Evolutionary conservation across 495 filamentous ascomycete species (phyloP).

Genomic region (Patellaria atrata): DNA sequence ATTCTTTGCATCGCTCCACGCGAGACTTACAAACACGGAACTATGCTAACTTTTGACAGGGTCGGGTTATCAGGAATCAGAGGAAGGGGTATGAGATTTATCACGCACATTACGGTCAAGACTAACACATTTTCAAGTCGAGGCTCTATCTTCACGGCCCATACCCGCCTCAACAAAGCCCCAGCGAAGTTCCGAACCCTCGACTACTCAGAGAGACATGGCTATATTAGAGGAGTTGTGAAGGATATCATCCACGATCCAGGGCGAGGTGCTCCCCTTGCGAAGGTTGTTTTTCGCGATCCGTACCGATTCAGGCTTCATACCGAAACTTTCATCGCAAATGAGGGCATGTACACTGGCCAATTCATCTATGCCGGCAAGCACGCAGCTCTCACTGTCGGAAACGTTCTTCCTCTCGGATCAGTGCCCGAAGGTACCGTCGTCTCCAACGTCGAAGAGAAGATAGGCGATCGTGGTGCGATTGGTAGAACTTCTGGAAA

Average conservation of each 20-base stretch:
- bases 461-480: constrained; percentile 88
- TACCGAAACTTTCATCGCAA: constrained; percentile 72
- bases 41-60: constrained; percentile 2
- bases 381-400: constrained; percentile 86
- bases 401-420: constrained; percentile 88
- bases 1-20: neutral
- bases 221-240: constrained; percentile 90
- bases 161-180: constrained; percentile 87
- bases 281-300: constrained; percentile 92
- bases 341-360: constrained; percentile 99
- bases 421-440: constrained; percentile 98
- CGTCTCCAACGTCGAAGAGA: constrained; percentile 97
- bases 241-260: constrained; percentile 99
- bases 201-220: constrained; percentile 92
- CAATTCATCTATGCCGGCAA: constrained; percentile 99
- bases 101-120: too few relatives aligned
- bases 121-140: too few relatives aligned
- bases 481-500: constrained; percentile 95
- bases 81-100: constrained; percentile 8
- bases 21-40: neutral
- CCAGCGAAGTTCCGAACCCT: constrained; percentile 86
- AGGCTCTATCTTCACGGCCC: constrained; percentile 91
- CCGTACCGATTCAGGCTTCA: constrained; percentile 59
- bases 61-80: constrained; percentile 13
- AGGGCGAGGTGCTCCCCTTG: constrained; percentile 81